phyloP scores from a whole-genome alignment of 108 stramenopile genomes.

The Licmophora abbreviata region DNA sequence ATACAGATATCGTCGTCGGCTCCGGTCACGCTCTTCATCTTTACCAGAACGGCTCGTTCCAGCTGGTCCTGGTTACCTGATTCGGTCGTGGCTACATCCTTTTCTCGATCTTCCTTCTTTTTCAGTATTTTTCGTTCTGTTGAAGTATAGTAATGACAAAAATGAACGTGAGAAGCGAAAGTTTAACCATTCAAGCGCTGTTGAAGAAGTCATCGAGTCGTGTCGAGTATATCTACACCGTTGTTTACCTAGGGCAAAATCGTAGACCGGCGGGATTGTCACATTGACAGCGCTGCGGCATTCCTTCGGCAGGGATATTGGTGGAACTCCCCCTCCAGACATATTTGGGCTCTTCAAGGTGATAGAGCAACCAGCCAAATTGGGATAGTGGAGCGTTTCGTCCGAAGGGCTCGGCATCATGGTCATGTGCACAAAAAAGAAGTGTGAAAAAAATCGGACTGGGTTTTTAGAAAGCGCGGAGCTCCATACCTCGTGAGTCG shows the following conservation, averaged over 20 bases:
- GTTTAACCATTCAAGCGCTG: too few relatives aligned
- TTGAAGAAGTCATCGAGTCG: too few relatives aligned
- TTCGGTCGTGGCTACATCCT: slow-evolving; percentile 6
- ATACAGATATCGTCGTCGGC: slow-evolving; percentile 35
- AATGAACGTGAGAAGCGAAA: background rate
- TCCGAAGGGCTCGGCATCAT: too few relatives aligned
- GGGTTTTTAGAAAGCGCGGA: too few relatives aligned
- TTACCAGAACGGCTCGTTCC: slow-evolving; percentile 15
- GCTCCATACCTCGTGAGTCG: too few relatives aligned
- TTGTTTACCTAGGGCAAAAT: slow-evolving; percentile 15
- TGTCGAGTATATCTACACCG: too few relatives aligned
- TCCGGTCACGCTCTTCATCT: slow-evolving; percentile 36
- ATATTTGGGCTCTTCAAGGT: too few relatives aligned
- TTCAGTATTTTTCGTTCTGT: slow-evolving; percentile 20
- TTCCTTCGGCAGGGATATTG: slow-evolving; percentile 25
- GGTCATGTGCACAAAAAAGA: too few relatives aligned
- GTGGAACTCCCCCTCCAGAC: too few relatives aligned
- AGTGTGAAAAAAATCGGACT: too few relatives aligned
- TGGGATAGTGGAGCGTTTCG: too few relatives aligned
- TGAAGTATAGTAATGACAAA: background rate
- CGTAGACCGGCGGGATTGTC: slow-evolving; percentile 6
- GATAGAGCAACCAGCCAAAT: too few relatives aligned
- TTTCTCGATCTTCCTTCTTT: slow-evolving; percentile 18
- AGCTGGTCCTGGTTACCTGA: slow-evolving; percentile 19
- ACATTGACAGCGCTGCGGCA: slow-evolving; percentile 6